Conservation (phyloP, 371 early-diverging fungal genomes). For the Lichtheimia hyalospora region DNA sequence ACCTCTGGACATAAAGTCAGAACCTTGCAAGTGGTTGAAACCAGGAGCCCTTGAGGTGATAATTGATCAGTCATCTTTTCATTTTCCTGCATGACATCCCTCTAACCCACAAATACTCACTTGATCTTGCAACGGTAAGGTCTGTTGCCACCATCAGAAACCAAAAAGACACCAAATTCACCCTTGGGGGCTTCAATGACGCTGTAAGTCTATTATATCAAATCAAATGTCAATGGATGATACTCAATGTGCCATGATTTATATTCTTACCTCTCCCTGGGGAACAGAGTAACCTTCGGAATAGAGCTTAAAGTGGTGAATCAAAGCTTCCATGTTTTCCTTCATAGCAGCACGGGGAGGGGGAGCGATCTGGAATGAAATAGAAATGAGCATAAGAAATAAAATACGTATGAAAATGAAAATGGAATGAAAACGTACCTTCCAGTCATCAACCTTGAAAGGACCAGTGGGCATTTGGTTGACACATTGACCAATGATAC, state of each 20-base stretch:
- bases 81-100: too few species aligned
- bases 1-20: constrained; percentile 87
- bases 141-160: constrained; percentile 87
- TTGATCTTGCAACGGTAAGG: constrained; percentile 97
- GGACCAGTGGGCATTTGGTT: constrained; percentile 95
- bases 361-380: constrained; percentile 69
- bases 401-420: background rate
- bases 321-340: constrained; percentile 97
- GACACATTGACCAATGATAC: constrained; percentile 94
- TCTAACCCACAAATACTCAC: background rate
- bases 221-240: background rate
- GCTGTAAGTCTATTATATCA: constrained; percentile 74
- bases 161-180: constrained; percentile 92
- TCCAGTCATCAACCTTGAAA: constrained; percentile 95
- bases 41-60: constrained; percentile 82
- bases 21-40: constrained; percentile 90
- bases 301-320: constrained; percentile 98
- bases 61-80: background rate
- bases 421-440: constrained; percentile 31
- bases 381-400: too few species aligned
- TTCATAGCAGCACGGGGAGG: constrained; percentile 96
- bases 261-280: constrained; percentile 64
- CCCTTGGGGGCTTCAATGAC: constrained; percentile 98
- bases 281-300: constrained; percentile 98
- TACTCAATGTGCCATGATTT: background rate